Percentiles rank a stretch among this genome's conserved stretches.
phyloP scores from a whole-genome alignment of 2,329 filamentous ascomycete genomes.

The Cladophialophora exuberans region DNA sequence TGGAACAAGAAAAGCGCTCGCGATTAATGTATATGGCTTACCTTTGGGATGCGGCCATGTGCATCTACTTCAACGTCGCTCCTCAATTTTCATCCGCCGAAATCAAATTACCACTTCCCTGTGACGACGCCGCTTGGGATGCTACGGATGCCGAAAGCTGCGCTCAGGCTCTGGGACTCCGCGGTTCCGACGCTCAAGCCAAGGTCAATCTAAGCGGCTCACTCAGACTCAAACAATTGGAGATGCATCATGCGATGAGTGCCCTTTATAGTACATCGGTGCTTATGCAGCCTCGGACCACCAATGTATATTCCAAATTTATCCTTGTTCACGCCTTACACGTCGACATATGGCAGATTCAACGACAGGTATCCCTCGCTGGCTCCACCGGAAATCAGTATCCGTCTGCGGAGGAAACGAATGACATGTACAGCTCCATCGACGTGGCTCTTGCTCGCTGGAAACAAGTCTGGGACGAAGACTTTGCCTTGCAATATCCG shows the following conservation, averaged over 20 bases:
- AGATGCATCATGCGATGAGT: conserved; percentile 64
- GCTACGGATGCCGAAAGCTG: conserved; percentile 63
- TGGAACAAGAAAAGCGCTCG: conserved; percentile 71
- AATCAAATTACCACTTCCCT: conserved; percentile 68
- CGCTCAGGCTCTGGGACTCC: conserved; percentile 66
- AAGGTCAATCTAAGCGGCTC: conserved; percentile 64
- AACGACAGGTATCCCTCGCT: conserved; percentile 46
- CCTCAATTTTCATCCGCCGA: conserved; percentile 67
- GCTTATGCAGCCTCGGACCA: conserved; percentile 65
- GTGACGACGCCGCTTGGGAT: conserved; percentile 75
- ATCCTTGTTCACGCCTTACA: conserved; percentile 72
- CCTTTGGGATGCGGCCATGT: conserved; percentile 66
- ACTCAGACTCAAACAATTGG: conserved; percentile 65
- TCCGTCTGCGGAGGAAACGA: conserved; percentile 52
- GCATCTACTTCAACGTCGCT: conserved; percentile 71
- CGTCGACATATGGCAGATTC: conserved; percentile 61
- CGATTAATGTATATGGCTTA: conserved; percentile 68
- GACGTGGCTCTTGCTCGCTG: conserved; percentile 68
- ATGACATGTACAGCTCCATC: conserved; percentile 52
- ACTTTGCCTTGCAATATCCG: conserved; percentile 70
- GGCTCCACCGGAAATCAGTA: conserved; percentile 2
- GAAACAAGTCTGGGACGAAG: conserved; percentile 72
- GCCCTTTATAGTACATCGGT: conserved; percentile 63
- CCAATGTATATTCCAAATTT: conserved; percentile 75
- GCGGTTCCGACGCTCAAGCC: conserved; percentile 60